These are phyloP conservation scores for Nothophoma quercina DNA, from an alignment of 2,329 filamentous ascomycete genomes.

Conservation along the genomic window DNA sequence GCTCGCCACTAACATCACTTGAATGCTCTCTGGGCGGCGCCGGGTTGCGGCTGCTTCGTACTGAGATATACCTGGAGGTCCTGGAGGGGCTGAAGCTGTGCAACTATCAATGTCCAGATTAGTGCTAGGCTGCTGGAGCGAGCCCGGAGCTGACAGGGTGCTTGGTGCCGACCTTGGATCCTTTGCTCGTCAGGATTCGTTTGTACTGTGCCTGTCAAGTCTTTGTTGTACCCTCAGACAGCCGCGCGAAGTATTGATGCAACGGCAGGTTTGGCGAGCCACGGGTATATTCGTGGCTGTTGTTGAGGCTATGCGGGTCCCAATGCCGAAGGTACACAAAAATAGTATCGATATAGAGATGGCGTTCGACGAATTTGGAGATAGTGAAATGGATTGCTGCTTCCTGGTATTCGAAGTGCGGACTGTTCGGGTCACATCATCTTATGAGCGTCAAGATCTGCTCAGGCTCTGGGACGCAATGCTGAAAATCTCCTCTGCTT, in stretches of 20 bases:
- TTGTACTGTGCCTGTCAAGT: not conserved
- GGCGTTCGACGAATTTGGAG: not conserved
- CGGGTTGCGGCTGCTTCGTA: conserved; percentile 36
- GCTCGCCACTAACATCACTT: conserved; percentile 39
- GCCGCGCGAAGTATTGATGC: not conserved
- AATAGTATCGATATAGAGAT: not conserved
- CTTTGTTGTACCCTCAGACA: not conserved
- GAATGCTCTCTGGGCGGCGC: conserved; percentile 26
- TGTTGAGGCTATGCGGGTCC: not conserved
- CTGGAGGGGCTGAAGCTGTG: conserved; percentile 40
- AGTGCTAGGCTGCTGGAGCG: conserved; percentile 39
- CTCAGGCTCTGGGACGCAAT: not conserved
- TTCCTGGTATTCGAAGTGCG: not conserved
- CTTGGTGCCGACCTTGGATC: conserved; percentile 27
- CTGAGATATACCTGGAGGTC: conserved; percentile 28
- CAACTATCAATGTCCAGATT: conserved; percentile 48
- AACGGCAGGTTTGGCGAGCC: not conserved
- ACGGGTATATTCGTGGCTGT: not conserved
- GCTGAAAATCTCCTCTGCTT: not conserved
- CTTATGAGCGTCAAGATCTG: not conserved
- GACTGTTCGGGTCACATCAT: not conserved
- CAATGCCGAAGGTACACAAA: not conserved
- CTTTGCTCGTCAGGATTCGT: conserved; percentile 9
- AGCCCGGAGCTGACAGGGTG: conserved; percentile 28
- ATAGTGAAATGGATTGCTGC: not conserved